Evolutionary conservation across 352 stramenopile genomes (phyloP).

Genomic region (Pythium vanterpoolii): DNA sequence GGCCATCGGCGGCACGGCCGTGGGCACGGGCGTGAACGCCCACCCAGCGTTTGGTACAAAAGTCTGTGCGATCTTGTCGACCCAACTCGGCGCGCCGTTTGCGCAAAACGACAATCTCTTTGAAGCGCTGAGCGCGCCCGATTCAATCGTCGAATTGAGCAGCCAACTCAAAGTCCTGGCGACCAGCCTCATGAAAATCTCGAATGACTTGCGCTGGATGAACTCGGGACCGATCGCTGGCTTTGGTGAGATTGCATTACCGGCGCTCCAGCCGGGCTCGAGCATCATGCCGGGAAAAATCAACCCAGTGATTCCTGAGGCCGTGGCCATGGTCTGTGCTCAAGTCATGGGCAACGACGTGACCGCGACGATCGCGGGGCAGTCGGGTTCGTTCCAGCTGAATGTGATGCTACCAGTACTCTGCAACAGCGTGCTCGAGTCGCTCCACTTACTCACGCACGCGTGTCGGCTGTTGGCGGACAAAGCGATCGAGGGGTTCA

Average conservation of each 20-base stretch:
- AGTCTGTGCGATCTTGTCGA: slow-evolving; percentile 39
- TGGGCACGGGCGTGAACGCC: slow-evolving; percentile 64
- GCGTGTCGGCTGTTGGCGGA: slow-evolving; percentile 39
- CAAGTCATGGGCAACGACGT: slow-evolving; percentile 61
- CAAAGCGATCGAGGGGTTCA: slow-evolving; percentile 42
- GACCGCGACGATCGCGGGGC: slow-evolving; percentile 44
- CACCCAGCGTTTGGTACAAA: slow-evolving; percentile 41
- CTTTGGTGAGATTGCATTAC: slow-evolving; percentile 89
- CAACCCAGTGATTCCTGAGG: slow-evolving; percentile 82
- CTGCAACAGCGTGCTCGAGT: slow-evolving; percentile 48
- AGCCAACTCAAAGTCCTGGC: slow-evolving; percentile 90
- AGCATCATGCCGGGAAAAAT: slow-evolving; percentile 98
- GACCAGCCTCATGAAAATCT: slow-evolving; percentile 93
- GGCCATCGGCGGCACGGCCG: slow-evolving; percentile 54
- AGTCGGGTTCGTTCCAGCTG: slow-evolving; percentile 51
- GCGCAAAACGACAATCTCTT: slow-evolving; percentile 55
- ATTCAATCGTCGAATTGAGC: slow-evolving; percentile 91
- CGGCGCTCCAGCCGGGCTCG: slow-evolving; percentile 90
- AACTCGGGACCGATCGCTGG: slow-evolving; percentile 92
- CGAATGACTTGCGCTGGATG: slow-evolving; percentile 92
- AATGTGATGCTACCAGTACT: slow-evolving; percentile 64
- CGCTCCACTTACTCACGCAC: slow-evolving; percentile 36
- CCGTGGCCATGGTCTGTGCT: slow-evolving; percentile 53
- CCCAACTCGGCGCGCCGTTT: slow-evolving; percentile 35
- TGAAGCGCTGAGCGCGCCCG: slow-evolving; percentile 91